Conservation (phyloP, 2,329 filamentous ascomycete genomes). For the Bipolaris sorokiniana region DNA sequence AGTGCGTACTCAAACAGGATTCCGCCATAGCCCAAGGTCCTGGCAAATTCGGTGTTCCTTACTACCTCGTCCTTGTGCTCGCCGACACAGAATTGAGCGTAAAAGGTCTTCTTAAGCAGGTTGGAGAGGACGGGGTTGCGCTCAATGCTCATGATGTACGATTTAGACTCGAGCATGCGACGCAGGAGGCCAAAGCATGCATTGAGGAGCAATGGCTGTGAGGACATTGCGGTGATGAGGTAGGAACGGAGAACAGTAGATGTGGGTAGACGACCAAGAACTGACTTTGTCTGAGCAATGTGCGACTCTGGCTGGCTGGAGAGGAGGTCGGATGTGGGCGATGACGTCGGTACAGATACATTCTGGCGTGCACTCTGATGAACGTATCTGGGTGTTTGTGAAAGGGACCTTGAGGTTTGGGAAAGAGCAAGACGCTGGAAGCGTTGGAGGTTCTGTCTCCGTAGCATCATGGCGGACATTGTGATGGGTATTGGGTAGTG, state of each 20-base stretch:
- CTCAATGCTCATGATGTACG: constrained; percentile 73
- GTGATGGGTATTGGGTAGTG: background rate
- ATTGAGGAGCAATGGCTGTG: constrained; percentile 70
- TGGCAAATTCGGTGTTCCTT: constrained; percentile 63
- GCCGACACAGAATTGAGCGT: constrained; percentile 89
- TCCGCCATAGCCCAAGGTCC: constrained; percentile 82
- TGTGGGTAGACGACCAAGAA: constrained; percentile 71
- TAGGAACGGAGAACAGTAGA: constrained; percentile 71
- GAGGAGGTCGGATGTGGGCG: constrained; percentile 27
- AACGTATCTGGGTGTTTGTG: constrained; percentile 34
- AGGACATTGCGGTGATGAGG: constrained; percentile 72
- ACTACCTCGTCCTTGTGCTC: constrained; percentile 73
- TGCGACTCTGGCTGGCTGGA: constrained; percentile 22
- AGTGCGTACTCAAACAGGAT: constrained; percentile 84
- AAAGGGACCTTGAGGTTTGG: constrained; percentile 28
- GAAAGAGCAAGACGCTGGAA: constrained; percentile 30
- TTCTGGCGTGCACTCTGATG: constrained; percentile 41
- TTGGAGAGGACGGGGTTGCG: constrained; percentile 72
- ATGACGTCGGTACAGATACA: constrained; percentile 35
- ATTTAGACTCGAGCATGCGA: constrained; percentile 71
- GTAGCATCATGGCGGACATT: constrained; percentile 25
- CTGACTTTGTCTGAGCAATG: constrained; percentile 21
- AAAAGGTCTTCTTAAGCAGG: constrained; percentile 81
- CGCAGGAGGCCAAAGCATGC: constrained; percentile 73
- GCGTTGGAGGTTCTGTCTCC: constrained; percentile 31